Evolutionary conservation across 768 basidiomycete genomes (phyloP).

Genomic region (Lactarius sp.): DNA sequence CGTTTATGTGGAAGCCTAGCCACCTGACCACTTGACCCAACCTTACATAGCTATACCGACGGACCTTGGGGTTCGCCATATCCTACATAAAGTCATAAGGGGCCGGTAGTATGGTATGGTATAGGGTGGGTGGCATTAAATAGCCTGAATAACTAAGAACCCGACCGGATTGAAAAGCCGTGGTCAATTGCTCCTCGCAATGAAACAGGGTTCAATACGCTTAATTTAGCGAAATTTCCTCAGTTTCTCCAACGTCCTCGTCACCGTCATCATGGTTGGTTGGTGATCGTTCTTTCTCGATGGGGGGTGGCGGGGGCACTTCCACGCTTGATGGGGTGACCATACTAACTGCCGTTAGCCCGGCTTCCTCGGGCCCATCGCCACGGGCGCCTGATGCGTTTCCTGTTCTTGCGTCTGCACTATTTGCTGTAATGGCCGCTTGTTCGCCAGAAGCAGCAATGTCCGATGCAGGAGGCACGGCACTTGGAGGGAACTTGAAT

Average conservation of each 20-base stretch:
- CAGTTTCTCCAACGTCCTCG: conserved; percentile 76
- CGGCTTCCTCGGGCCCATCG: conserved; percentile 12
- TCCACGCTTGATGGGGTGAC: conserved; percentile 63
- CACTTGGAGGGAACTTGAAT: conserved; percentile 58
- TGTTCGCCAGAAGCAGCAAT: neutral
- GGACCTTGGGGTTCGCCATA: too few species aligned
- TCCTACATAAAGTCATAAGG: too few species aligned
- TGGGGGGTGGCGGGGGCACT: conserved; percentile 74
- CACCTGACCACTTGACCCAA: too few species aligned
- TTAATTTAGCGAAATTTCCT: conserved; percentile 48
- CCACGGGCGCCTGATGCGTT: neutral
- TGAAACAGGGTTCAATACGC: neutral
- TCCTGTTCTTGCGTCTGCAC: neutral
- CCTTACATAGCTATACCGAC: too few species aligned
- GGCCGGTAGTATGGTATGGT: too few species aligned
- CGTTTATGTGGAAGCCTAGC: neutral
- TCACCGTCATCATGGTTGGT: conserved; percentile 48
- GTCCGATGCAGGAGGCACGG: neutral
- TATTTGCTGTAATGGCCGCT: neutral
- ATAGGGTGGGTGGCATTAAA: neutral
- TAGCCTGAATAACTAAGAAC: neutral
- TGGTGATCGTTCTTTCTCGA: conserved; percentile 60
- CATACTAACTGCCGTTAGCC: conserved; percentile 3
- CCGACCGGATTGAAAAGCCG: neutral
- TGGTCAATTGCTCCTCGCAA: neutral